Evolutionary conservation across 257 asterid genomes (phyloP).

Genomic region (Eucommia ulmoides): DNA sequence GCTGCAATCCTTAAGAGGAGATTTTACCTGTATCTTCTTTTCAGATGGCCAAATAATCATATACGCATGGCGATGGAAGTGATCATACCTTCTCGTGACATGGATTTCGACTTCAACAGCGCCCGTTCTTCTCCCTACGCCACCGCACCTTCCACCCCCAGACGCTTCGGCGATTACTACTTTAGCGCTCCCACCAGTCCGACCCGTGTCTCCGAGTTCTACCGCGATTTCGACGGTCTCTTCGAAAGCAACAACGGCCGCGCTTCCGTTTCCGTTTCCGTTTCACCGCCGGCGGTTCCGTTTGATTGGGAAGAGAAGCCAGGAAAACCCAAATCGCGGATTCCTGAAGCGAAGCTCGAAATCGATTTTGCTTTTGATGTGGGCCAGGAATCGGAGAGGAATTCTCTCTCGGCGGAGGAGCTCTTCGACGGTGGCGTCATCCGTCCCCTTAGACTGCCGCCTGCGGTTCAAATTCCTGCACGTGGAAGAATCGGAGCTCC

Average conservation of each 20-base stretch:
- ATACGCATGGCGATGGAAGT: conserved; percentile 45
- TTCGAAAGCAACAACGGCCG: conserved; percentile 1
- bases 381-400: conserved; percentile 20
- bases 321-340: conserved; percentile 7
- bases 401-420: conserved; percentile 60
- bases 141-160: conserved; percentile 30
- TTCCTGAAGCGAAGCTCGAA: not conserved
- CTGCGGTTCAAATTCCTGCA: conserved; percentile 9
- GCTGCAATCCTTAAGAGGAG: conserved; percentile 5
- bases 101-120: conserved; percentile 40
- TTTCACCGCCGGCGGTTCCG: conserved; percentile 9
- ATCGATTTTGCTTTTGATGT: conserved; percentile 53
- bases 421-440: conserved; percentile 68
- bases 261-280: not conserved
- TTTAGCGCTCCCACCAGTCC: conserved; percentile 75
- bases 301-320: conserved; percentile 30
- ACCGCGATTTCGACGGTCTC: conserved; percentile 25
- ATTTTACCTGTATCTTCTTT: not conserved
- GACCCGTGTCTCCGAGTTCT: conserved; percentile 34
- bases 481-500: conserved; percentile 6
- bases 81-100: conserved; percentile 13
- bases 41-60: not conserved
- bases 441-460: conserved; percentile 36
- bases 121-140: conserved; percentile 28
- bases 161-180: conserved; percentile 31